Percentiles rank a stretch among this genome's conserved stretches.
phyloP scores from a whole-genome alignment of 441 rosid species.

The Eutrema salsugineum region DNA sequence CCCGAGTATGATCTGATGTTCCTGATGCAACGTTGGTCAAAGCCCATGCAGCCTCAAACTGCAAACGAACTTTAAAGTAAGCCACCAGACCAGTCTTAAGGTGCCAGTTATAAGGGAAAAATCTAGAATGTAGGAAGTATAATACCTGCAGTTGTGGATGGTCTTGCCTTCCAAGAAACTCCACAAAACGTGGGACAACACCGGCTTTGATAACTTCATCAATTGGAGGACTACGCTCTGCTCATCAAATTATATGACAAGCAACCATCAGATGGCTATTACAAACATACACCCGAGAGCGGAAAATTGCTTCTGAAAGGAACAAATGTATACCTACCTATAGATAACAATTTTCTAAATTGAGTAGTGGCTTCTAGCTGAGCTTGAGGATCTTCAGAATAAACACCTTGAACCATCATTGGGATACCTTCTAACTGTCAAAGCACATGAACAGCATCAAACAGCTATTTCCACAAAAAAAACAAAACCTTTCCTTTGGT shows the following conservation, averaged over 20 bases:
- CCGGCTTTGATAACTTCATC: slow-evolving; percentile 70
- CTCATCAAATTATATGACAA: slow-evolving; percentile 13
- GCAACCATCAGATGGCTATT: slow-evolving; percentile 1
- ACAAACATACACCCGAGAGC: background rate
- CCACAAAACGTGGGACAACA: slow-evolving; percentile 68
- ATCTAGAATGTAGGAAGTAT: slow-evolving; percentile 6
- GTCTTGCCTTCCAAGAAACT: slow-evolving; percentile 63
- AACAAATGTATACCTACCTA: slow-evolving; percentile 35
- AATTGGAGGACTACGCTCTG: slow-evolving; percentile 73
- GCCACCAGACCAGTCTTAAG: slow-evolving; percentile 9
- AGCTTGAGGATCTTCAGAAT: slow-evolving; percentile 48
- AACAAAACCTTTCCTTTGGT: background rate
- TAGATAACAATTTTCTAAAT: slow-evolving; percentile 60
- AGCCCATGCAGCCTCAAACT: slow-evolving; percentile 73
- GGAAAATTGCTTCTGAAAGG: background rate
- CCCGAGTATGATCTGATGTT: slow-evolving; percentile 56
- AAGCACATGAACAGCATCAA: slow-evolving; percentile 31
- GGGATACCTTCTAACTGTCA: slow-evolving; percentile 63
- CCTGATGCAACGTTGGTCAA: slow-evolving; percentile 65
- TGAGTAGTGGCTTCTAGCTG: slow-evolving; percentile 66
- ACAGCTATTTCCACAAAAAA: background rate
- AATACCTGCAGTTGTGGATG: slow-evolving; percentile 61
- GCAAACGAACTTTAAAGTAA: slow-evolving; percentile 20
- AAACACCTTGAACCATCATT: slow-evolving; percentile 64
- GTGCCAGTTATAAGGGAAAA: background rate